These are phyloP conservation scores for Colletotrichum scovillei DNA, from an alignment of 2,329 filamentous ascomycete species.

Conservation along the genomic window DNA sequence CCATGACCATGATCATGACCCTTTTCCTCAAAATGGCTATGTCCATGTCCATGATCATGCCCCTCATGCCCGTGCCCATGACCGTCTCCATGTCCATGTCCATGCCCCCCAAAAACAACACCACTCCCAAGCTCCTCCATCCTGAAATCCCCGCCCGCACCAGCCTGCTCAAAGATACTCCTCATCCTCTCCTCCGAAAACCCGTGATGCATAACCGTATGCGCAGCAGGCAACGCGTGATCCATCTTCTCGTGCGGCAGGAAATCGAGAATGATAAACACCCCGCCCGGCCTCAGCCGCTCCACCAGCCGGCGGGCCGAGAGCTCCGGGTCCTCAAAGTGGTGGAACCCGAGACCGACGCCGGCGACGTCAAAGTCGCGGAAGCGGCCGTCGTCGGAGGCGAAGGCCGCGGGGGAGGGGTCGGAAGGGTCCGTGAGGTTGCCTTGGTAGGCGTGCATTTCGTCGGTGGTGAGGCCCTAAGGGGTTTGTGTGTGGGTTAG, in stretches of 20 bases:
- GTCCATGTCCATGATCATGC: slow-evolving; percentile 44
- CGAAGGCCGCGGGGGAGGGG: slow-evolving; percentile 64
- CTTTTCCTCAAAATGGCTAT: background rate
- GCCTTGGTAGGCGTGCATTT: slow-evolving; percentile 68
- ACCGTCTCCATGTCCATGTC: slow-evolving; percentile 12
- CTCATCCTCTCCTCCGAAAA: slow-evolving; percentile 71
- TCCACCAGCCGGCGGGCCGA: slow-evolving; percentile 69
- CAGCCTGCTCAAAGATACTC: slow-evolving; percentile 72
- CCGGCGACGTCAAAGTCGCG: slow-evolving; percentile 76
- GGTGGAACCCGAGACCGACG: slow-evolving; percentile 73
- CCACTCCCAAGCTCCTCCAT: slow-evolving; percentile 65
- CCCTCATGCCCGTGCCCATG: slow-evolving; percentile 19
- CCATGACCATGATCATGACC: slow-evolving; percentile 36
- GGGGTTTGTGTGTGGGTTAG: too few species aligned
- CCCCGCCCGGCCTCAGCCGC: slow-evolving; percentile 73
- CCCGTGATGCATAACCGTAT: slow-evolving; percentile 73
- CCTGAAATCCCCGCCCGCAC: slow-evolving; percentile 66
- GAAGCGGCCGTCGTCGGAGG: slow-evolving; percentile 69
- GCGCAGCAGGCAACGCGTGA: slow-evolving; percentile 38
- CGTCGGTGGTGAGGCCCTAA: slow-evolving; percentile 59
- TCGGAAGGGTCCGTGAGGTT: slow-evolving; percentile 64
- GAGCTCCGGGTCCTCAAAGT: slow-evolving; percentile 73
- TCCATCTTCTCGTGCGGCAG: slow-evolving; percentile 60
- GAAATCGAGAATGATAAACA: slow-evolving; percentile 76
- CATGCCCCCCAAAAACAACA: slow-evolving; percentile 52